Evolutionary conservation across 108 stramenopile species (phyloP).

Genomic region (Conticribra weissflogii): DNA sequence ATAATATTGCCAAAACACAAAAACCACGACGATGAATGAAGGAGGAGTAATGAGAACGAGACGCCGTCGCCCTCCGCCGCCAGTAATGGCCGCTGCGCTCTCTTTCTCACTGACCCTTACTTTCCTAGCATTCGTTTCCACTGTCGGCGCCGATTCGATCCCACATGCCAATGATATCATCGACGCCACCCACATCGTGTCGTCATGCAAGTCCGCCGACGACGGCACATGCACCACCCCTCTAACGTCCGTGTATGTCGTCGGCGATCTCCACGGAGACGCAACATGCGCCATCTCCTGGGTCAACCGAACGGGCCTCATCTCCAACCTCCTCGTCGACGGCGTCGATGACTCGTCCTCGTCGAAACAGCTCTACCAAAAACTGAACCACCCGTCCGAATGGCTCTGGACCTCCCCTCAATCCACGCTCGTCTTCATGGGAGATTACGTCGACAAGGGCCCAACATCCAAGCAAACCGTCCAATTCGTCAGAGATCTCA

Average conservation of each 20-base stretch:
- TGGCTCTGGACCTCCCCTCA: conserved; percentile 47
- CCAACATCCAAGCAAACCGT: conserved; percentile 58
- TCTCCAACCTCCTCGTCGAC: conserved; percentile 38
- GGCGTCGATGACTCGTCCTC: neutral
- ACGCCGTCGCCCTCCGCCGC: no score
- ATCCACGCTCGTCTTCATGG: conserved; percentile 57
- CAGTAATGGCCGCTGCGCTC: no score
- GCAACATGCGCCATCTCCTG: conserved; percentile 56
- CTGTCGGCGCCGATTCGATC: neutral
- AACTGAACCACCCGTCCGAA: conserved; percentile 24
- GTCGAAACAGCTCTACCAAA: conserved; percentile 7
- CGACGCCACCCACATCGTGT: neutral
- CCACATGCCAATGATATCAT: neutral
- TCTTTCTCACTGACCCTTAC: no score
- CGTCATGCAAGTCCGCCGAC: neutral
- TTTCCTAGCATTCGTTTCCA: no score
- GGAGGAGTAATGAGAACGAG: no score
- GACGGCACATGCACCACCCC: neutral
- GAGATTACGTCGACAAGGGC: conserved; percentile 75
- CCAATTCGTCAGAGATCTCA: conserved; percentile 56
- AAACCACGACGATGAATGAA: no score
- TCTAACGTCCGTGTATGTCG: conserved; percentile 46
- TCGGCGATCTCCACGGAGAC: conserved; percentile 66
- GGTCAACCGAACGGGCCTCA: conserved; percentile 55
- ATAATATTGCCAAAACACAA: no score